Evolutionary conservation across 179 eudicot genomes (phyloP).

Genomic region (Nepenthes alata): DNA sequence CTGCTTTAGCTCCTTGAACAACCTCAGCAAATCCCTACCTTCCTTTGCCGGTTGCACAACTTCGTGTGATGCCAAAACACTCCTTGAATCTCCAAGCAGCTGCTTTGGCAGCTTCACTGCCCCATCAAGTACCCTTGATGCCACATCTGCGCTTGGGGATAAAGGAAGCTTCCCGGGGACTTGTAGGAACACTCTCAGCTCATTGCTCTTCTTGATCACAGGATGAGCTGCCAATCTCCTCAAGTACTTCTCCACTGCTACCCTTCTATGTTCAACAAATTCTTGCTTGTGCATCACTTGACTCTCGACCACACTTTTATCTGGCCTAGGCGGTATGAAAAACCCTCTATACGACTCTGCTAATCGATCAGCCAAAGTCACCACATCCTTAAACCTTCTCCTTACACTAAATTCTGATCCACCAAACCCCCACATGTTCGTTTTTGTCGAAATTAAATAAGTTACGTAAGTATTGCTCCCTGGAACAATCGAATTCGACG

Average conservation of each 20-base stretch:
- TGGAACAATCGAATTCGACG: constrained; percentile 64
- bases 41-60: constrained; percentile 82
- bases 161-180: constrained; percentile 77
- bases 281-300: constrained; percentile 98
- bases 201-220: constrained; percentile 63
- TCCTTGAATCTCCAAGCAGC: constrained; percentile 54
- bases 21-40: constrained; percentile 75
- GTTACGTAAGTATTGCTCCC: constrained; percentile 59
- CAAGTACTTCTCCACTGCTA: constrained; percentile 68
- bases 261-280: constrained; percentile 81
- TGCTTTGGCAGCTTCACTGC: constrained; percentile 70
- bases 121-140: constrained; percentile 83
- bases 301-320: constrained; percentile 87
- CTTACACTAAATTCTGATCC: constrained; percentile 57
- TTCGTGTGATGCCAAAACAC: constrained; percentile 44
- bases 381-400: constrained; percentile 76
- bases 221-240: constrained; percentile 64
- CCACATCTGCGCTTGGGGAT: constrained; percentile 54
- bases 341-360: constrained; percentile 67
- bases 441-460: constrained; percentile 54
- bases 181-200: constrained; percentile 79
- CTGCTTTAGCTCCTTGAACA: constrained; percentile 78
- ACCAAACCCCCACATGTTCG: constrained; percentile 47
- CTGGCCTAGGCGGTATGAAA: constrained; percentile 86
- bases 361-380: constrained; percentile 68